phyloP scores from a whole-genome alignment of 257 asterid genomes.

The Pogostemon cablin region DNA sequence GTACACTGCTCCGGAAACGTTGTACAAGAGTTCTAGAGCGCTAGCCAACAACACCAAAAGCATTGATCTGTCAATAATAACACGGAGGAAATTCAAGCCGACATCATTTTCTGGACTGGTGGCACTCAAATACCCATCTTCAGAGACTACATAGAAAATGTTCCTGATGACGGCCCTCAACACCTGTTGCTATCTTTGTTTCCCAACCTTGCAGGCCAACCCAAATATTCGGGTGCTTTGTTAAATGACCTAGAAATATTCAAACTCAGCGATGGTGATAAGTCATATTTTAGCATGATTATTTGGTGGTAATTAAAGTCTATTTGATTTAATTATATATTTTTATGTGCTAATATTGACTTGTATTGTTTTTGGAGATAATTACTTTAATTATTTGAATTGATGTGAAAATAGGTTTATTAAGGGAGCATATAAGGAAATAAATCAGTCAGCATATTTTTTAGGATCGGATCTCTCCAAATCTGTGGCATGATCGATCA shows the following conservation, averaged over 20 bases:
- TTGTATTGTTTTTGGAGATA: too few species aligned
- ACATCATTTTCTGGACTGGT: slow-evolving; percentile 33
- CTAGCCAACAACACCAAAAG: background rate
- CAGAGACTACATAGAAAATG: slow-evolving; percentile 41
- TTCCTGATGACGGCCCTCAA: slow-evolving; percentile 30
- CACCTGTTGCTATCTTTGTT: slow-evolving; percentile 38
- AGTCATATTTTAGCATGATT: too few species aligned
- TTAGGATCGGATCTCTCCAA: too few species aligned
- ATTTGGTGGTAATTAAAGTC: too few species aligned
- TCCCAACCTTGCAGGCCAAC: slow-evolving; percentile 6
- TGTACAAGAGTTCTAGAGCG: slow-evolving; percentile 42
- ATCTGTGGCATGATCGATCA: too few species aligned
- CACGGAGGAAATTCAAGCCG: slow-evolving; percentile 31
- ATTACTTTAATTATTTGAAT: too few species aligned
- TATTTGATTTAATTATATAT: too few species aligned
- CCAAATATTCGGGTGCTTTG: slow-evolving; percentile 26
- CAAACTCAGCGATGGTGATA: slow-evolving; percentile 38
- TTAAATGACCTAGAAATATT: slow-evolving; percentile 69
- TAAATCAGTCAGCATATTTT: too few species aligned
- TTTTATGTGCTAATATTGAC: too few species aligned
- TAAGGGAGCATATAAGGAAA: too few species aligned
- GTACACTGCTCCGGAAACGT: slow-evolving; percentile 53
- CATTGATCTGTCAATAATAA: slow-evolving; percentile 35
- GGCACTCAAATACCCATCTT: slow-evolving; percentile 40
- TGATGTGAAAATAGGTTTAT: too few species aligned